Evolutionary conservation across 148 eudicot species (phyloP).

Genomic region (Euryodendron excelsum): DNA sequence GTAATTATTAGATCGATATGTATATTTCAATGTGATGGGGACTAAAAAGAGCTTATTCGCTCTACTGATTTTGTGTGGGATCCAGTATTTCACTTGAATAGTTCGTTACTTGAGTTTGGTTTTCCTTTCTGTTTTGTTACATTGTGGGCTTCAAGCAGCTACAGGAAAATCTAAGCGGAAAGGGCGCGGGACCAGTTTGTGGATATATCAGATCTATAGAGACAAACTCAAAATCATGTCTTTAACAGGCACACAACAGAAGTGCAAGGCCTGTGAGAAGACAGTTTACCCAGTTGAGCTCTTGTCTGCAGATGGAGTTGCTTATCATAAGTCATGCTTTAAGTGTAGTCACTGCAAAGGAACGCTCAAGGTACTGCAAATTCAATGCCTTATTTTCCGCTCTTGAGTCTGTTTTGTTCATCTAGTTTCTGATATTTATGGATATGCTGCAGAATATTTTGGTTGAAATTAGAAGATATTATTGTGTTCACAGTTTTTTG

Average conservation of each 20-base stretch:
- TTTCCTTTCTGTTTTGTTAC: not conserved
- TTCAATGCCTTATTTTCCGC: not conserved
- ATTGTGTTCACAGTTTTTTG: too few relatives aligned
- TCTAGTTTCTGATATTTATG: too few relatives aligned
- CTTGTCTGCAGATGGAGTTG: constrained; percentile 70
- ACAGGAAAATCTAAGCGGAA: not conserved
- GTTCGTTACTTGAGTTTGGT: not conserved
- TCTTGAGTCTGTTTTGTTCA: not conserved
- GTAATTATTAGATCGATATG: not conserved
- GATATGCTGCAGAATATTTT: too few relatives aligned
- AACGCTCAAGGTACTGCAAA: constrained; percentile 54
- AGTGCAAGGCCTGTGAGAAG: constrained; percentile 91
- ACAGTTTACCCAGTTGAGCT: constrained; percentile 82
- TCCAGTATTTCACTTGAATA: not conserved
- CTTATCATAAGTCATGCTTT: constrained; percentile 84
- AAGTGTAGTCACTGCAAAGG: constrained; percentile 85
- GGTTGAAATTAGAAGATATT: too few relatives aligned
- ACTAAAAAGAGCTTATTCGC: not conserved
- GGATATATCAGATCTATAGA: constrained; percentile 20
- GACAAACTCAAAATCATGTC: constrained; percentile 41
- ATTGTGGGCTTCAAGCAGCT: not conserved
- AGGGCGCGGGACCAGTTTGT: not conserved
- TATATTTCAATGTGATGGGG: not conserved
- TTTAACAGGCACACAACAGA: constrained; percentile 74
- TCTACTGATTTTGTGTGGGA: not conserved